Base-by-base conservation (phyloP, 2,329 filamentous ascomycete genomes). In the Paradendryphiella salina region DNA sequence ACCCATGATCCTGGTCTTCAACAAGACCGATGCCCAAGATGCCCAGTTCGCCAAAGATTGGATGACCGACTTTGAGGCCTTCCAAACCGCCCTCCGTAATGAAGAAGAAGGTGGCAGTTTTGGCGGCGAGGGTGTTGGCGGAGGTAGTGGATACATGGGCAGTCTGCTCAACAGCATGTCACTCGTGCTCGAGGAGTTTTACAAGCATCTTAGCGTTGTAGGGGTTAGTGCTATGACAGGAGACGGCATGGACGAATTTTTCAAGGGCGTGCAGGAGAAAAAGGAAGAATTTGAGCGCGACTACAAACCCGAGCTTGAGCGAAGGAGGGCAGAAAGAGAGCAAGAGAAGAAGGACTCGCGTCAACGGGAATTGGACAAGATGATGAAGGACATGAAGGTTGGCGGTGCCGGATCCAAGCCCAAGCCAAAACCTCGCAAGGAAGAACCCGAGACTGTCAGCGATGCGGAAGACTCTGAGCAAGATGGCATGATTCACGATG, bases 21-120 rank as follows among this genome's bases (percentile, higher is more conserved):
- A 99, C 80, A 99, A 99, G 79, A 96, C 92, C 0, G 94, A 99
- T 67, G 90, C 96, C 34, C 90, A 96, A 72, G 88, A 95, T 66
- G 90, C 91, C 0, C 82, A 84, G 20, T 96, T 96, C 67, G 94
- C 92, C 1, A 94, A 93, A 76, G 91, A 97, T 70, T 99, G 95
- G 94, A 99, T 99, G 94, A 96, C 92, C 5, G 93, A 99, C 73
- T 99, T 96, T 67, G 94, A 99, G 60, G 85, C 89, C 0, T 99
- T 99, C 76, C 94, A 97, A 71, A 84, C 84, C 13, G 93, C 95
- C 0, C 79, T 99, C 37, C 83, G 84, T 40, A 78, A 83, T 20
- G 94, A 97, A 67, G 90, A 96, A 71, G 85, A 88, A 48, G 80
- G 82, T 6, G 90, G 91, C 37, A 85, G 83, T 0, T 88, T 91